Conservation (phyloP, 2,329 filamentous ascomycete genomes). For the Colletotrichum eremochloae region DNA sequence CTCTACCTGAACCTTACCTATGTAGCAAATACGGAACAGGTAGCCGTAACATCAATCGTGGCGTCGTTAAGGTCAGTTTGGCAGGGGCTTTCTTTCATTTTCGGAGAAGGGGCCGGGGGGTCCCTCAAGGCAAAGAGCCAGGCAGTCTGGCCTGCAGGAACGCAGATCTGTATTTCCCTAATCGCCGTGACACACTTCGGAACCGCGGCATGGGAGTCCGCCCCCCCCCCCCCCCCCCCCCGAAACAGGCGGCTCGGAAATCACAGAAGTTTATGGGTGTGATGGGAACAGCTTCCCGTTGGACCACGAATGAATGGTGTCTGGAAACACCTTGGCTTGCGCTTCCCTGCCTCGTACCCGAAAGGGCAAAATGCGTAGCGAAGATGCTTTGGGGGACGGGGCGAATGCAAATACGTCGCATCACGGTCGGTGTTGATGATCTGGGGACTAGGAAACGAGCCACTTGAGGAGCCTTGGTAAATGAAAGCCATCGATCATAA, state of each 20-base stretch:
- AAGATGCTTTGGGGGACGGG: not conserved
- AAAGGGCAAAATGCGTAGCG: not conserved
- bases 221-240: not conserved
- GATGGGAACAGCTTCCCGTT: not conserved
- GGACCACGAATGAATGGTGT: not conserved
- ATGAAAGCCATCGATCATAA: not conserved
- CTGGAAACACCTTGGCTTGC: not conserved
- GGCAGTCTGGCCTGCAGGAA: not conserved
- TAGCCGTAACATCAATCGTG: not conserved
- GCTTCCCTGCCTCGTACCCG: not conserved
- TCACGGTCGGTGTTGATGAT: not conserved
- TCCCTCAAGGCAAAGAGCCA: not conserved
- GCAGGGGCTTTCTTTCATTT: not conserved
- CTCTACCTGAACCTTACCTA: too few relatives aligned
- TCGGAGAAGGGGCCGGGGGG: too few relatives aligned
- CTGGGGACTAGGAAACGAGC: not conserved
- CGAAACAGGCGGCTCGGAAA: not conserved
- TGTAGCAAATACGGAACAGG: not conserved
- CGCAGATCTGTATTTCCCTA: constrained; percentile 15
- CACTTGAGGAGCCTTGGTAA: not conserved
- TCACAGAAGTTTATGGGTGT: not conserved
- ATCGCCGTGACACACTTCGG: not conserved
- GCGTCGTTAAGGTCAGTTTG: not conserved
- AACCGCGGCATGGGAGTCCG: not conserved
- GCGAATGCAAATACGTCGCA: not conserved